A percentile compares a stretch with the other conserved stretches of the same genome.
Evolutionary conservation across 495 filamentous ascomycete genomes (phyloP).

Genomic region (Lasiosphaeria miniovina): DNA sequence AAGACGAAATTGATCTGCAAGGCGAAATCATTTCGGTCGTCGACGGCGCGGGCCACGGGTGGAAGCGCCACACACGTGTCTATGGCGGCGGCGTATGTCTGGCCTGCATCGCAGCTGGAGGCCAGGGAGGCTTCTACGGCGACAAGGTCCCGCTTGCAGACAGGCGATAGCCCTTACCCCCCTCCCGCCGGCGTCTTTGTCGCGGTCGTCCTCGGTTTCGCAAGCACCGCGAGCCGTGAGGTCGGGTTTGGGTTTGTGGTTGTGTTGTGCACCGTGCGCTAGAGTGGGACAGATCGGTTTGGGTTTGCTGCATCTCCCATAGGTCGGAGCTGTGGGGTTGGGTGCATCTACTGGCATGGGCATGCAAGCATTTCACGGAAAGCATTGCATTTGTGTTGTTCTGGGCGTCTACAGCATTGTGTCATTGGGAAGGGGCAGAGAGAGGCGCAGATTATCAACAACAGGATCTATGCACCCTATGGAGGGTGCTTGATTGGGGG

Average conservation of each 20-base stretch:
- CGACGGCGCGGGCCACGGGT: conserved; percentile 43
- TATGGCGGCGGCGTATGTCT: conserved; percentile 50
- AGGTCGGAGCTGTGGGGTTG: conserved; percentile 7
- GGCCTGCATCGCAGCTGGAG: conserved; percentile 39
- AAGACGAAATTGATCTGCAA: conserved; percentile 37
- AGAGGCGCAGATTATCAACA: too few species aligned
- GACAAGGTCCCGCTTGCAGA: conserved; percentile 47
- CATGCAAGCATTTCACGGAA: conserved; percentile 13
- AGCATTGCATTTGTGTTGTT: conserved; percentile 15
- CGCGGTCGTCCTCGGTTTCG: not conserved
- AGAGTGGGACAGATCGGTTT: conserved; percentile 10
- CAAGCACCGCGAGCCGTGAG: not conserved
- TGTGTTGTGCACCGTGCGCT: not conserved
- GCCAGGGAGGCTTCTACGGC: conserved; percentile 47
- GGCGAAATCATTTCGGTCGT: conserved; percentile 45
- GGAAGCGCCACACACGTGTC: conserved; percentile 50
- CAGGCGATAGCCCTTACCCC: conserved; percentile 30
- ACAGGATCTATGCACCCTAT: too few species aligned
- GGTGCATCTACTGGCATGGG: conserved; percentile 7
- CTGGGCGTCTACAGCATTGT: conserved; percentile 10
- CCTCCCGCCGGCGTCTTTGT: not conserved
- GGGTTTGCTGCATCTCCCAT: conserved; percentile 10
- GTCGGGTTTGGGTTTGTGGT: conserved; percentile 13
- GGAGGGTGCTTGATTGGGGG: too few species aligned
- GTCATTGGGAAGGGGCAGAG: not conserved